phyloP scores from a whole-genome alignment of 768 basidiomycete species.

The Suillus ampliporus region DNA sequence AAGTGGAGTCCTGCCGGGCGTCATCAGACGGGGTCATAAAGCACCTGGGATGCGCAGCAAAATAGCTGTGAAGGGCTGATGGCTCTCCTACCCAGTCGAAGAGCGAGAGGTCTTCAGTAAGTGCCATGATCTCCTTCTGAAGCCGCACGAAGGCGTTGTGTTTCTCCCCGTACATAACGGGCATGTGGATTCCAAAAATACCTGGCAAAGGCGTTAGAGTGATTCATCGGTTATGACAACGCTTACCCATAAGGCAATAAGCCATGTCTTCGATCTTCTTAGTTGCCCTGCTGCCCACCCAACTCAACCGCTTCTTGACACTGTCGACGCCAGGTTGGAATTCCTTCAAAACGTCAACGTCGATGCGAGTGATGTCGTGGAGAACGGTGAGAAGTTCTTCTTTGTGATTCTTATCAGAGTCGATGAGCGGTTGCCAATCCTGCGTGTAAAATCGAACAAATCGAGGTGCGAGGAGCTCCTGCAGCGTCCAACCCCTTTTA shows the following conservation, averaged over 20 bases:
- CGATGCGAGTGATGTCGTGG: conserved; percentile 19
- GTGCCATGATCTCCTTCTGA: conserved; percentile 33
- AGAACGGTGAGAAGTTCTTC: conserved; percentile 1
- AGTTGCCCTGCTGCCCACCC: conserved; percentile 34
- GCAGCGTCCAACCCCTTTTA: conserved; percentile 26
- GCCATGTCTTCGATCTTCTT: conserved; percentile 14
- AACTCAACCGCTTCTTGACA: conserved; percentile 32
- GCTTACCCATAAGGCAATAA: conserved; percentile 14
- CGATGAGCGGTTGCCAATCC: conserved; percentile 24
- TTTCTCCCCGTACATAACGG: conserved; percentile 37
- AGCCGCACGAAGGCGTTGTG: conserved; percentile 32
- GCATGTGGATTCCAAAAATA: conserved; percentile 31
- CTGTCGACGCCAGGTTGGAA: conserved; percentile 32
- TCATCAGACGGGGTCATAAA: conserved; percentile 13
- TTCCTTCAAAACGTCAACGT: conserved; percentile 23
- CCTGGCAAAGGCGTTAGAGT: conserved; percentile 20
- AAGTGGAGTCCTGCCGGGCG: conserved; percentile 3
- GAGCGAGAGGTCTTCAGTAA: conserved; percentile 26
- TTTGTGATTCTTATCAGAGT: conserved; percentile 6
- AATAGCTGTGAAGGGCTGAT: conserved; percentile 31
- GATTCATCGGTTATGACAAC: neutral
- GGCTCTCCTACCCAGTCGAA: conserved; percentile 31
- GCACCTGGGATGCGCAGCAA: conserved; percentile 30
- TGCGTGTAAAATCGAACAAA: conserved; percentile 31
- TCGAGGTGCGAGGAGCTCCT: conserved; percentile 32